Conservation (phyloP, 176 grass and related monocot genomes). For the Aegilops bicornis region DNA sequence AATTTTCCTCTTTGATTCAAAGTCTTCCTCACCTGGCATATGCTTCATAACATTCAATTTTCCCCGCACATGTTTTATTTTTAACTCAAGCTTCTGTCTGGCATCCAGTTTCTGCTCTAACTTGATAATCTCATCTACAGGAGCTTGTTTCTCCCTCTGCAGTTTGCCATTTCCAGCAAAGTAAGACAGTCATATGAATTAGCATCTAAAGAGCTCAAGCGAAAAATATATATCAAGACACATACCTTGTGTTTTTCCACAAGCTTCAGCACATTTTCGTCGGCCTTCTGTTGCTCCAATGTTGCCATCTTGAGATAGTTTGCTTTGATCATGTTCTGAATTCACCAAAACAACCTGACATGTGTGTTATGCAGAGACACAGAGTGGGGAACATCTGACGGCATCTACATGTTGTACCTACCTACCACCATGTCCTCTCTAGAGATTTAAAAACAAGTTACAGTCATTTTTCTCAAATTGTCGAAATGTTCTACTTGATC, state of each 20-base stretch:
- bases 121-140: constrained; percentile 38
- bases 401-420: no score
- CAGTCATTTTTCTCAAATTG: no score
- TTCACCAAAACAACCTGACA: background rate
- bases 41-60: constrained; percentile 44
- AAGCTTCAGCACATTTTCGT: constrained; percentile 62
- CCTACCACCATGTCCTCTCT: no score
- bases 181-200: background rate
- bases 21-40: constrained; percentile 41
- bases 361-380: background rate
- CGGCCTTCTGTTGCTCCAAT: constrained; percentile 51
- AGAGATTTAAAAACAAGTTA: no score
- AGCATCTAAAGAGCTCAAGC: background rate
- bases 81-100: constrained; percentile 44
- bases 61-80: constrained; percentile 48
- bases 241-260: constrained; percentile 54
- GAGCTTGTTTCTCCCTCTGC: constrained; percentile 47
- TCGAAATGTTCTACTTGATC: no score
- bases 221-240: background rate
- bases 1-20: constrained; percentile 22
- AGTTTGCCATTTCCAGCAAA: constrained; percentile 3
- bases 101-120: constrained; percentile 43
- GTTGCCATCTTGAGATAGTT: constrained; percentile 48
- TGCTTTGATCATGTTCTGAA: constrained; percentile 45
- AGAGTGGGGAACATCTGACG: no score